Conservation (phyloP, 1,284 basidiomycete genomes). For the Pyrrhoderma noxium region DNA sequence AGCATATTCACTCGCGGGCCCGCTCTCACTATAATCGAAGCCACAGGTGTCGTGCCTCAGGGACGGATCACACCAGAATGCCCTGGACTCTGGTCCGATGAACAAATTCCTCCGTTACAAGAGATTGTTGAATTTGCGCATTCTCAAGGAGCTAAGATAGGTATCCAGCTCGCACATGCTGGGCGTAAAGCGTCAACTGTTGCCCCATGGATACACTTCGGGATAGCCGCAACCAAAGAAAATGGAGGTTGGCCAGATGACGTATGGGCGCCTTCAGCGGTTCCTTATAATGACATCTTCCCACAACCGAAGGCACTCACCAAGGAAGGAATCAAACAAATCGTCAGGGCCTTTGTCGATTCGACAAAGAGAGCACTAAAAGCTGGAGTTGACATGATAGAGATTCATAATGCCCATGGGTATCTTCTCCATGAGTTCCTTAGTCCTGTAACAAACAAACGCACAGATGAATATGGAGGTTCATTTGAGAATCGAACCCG, state of each 20-base stretch:
- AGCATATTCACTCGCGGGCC: conserved; percentile 43
- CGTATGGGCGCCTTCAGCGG: conserved; percentile 34
- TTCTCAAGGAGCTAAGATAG: conserved; percentile 39
- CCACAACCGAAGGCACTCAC: conserved; percentile 49
- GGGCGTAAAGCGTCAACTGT: conserved; percentile 52
- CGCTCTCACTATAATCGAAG: conserved; percentile 49
- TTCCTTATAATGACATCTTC: conserved; percentile 43
- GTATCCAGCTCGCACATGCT: conserved; percentile 57
- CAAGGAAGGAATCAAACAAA: conserved; percentile 36
- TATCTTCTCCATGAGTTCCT: conserved; percentile 35
- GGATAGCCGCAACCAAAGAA: conserved; percentile 22
- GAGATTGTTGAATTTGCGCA: conserved; percentile 52
- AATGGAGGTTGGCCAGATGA: conserved; percentile 43
- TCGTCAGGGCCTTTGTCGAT: conserved; percentile 42
- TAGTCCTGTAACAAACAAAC: conserved; percentile 42
- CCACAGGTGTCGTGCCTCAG: conserved; percentile 51
- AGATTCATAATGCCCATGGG: conserved; percentile 53
- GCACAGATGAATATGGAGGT: conserved; percentile 50
- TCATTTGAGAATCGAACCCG: conserved; percentile 47
- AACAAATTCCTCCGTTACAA: conserved; percentile 46
- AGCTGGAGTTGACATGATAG: conserved; percentile 46
- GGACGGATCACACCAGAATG: conserved; percentile 51
- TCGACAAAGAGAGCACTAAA: conserved; percentile 38
- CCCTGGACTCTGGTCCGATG: conserved; percentile 45
- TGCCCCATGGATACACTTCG: conserved; percentile 35